Base-by-base conservation (phyloP, 2,329 filamentous ascomycete species). In the Metarhizium rileyi region DNA sequence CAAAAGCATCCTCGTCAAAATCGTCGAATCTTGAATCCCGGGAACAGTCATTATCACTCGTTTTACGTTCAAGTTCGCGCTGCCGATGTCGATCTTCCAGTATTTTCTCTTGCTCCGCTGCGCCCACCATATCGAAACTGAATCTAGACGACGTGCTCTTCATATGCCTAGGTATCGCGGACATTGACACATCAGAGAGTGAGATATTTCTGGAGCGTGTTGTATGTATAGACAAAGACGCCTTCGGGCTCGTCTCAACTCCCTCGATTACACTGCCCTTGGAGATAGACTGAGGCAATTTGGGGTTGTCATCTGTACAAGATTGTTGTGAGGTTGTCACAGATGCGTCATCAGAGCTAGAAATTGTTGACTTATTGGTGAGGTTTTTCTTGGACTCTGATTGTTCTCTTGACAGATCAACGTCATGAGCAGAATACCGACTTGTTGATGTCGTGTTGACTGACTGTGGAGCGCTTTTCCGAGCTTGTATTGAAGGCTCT, bases 81-180 rank as follows among this genome's bases (percentile, higher is more conserved):
- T 85, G 77, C 16, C 83, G 74, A 62, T 89, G 85, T 44, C 81
- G 77, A 57, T 88, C 87, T 63, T 89, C 87, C 38, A 90, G 69
- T 35, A 85, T 63, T 63, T 82, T 84, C 63, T 84, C 81, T 58
- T 83, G 75, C 52, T 79, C 76, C 14, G 84, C 84, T 5, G 80
- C 80, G 5, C 83, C 84, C 16, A 83, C 78, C 73, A 90, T 87
- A 59, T 90, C 86, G 59, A 91, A 91, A 58, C 86, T 90, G 61
- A 91, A 90, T 14, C 87, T 74, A 0, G 85, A 89, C 0, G 86
- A 87, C 10, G 83, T 87, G 62, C 86, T 90, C 65, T 83, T 84
- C 80, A 84, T 84, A 53, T 84, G 80, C 52, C 69, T 77, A 2
- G 80, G 81, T 30, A 83, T 53, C 1, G 75, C 72, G 6, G 75